Conservation (phyloP, 805 yeast species). For the Ogataea saltuana region DNA sequence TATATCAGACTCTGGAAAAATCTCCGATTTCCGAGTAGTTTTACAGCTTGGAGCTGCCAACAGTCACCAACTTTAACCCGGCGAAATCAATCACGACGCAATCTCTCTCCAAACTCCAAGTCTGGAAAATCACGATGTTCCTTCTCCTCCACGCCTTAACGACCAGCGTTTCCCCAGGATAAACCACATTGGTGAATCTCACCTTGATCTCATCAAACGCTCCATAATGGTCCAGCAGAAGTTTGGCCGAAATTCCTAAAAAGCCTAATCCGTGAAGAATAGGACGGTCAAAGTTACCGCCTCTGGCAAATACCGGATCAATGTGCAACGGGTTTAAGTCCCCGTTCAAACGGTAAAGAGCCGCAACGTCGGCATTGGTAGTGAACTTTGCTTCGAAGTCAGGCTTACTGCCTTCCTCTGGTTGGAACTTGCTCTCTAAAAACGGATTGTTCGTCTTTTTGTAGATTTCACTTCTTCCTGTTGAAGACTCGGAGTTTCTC, state of each 20-base stretch:
- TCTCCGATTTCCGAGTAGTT: too few species aligned
- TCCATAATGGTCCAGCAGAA: conserved; percentile 78
- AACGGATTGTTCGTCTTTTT: conserved; percentile 52
- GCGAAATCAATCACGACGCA: conserved; percentile 82
- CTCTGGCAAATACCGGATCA: conserved; percentile 87
- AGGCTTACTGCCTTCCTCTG: conserved; percentile 50
- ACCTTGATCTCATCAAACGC: conserved; percentile 81
- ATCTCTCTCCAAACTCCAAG: conserved; percentile 76
- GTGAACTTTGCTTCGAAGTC: conserved; percentile 61
- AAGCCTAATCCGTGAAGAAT: conserved; percentile 92
- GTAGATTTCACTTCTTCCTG: conserved; percentile 48
- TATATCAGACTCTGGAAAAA: too few species aligned
- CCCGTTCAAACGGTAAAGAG: conserved; percentile 87
- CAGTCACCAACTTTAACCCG: conserved; percentile 60
- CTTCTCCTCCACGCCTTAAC: conserved; percentile 80
- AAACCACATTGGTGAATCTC: conserved; percentile 87
- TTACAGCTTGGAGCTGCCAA: conserved; percentile 27
- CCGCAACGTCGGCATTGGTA: conserved; percentile 76
- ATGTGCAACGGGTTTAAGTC: conserved; percentile 95
- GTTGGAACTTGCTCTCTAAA: conserved; percentile 61
- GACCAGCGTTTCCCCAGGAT: conserved; percentile 88
- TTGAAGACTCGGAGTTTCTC: conserved; percentile 67
- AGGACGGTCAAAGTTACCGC: conserved; percentile 82
- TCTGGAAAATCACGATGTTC: conserved; percentile 72
- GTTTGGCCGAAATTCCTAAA: conserved; percentile 79